phyloP scores from a whole-genome alignment of 2,329 filamentous ascomycete genomes.

The Claviceps sorghi region DNA sequence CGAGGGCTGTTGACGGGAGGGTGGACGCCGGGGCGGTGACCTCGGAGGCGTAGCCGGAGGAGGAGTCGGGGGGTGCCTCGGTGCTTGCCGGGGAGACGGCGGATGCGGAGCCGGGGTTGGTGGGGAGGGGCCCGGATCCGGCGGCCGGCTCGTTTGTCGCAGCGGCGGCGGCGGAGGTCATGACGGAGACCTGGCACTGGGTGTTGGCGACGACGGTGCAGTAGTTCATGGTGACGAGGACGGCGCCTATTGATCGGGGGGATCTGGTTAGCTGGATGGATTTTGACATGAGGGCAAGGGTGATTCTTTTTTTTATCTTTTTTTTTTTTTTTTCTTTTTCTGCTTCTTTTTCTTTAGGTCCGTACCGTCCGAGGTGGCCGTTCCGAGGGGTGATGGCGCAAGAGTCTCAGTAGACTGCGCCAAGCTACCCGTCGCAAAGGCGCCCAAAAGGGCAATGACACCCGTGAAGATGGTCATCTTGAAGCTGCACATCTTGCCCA shows the following conservation, averaged over 20 bases:
- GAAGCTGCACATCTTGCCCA: constrained; percentile 13
- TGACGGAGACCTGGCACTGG: constrained; percentile 17
- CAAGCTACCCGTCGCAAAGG: constrained; percentile 9
- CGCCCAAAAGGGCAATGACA: constrained; percentile 11
- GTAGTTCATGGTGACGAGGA: constrained; percentile 22
- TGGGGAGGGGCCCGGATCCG: constrained; percentile 1
- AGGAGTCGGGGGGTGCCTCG: neutral
- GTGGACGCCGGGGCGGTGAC: neutral
- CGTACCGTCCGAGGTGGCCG: constrained; percentile 19
- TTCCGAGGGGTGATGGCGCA: constrained; percentile 18
- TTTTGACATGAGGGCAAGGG: neutral
- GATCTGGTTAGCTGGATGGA: neutral
- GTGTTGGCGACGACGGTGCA: constrained; percentile 22
- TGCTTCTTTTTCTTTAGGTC: neutral
- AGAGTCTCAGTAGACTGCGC: constrained; percentile 15
- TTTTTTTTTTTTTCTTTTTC: too few species aligned
- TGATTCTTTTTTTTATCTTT: too few species aligned
- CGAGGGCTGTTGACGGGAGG: neutral
- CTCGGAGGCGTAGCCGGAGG: constrained; percentile 7
- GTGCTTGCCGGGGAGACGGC: constrained; percentile 5
- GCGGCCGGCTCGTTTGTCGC: too few species aligned
- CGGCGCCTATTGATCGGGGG: constrained; percentile 11
- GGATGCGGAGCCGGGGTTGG: constrained; percentile 4
- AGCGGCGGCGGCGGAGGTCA: constrained; percentile 11
- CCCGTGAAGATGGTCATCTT: constrained; percentile 15